A percentile compares a stretch with the other conserved stretches of the same genome.
phyloP scores from a whole-genome alignment of 495 filamentous ascomycete genomes.

The Talaromyces proteolyticus region DNA sequence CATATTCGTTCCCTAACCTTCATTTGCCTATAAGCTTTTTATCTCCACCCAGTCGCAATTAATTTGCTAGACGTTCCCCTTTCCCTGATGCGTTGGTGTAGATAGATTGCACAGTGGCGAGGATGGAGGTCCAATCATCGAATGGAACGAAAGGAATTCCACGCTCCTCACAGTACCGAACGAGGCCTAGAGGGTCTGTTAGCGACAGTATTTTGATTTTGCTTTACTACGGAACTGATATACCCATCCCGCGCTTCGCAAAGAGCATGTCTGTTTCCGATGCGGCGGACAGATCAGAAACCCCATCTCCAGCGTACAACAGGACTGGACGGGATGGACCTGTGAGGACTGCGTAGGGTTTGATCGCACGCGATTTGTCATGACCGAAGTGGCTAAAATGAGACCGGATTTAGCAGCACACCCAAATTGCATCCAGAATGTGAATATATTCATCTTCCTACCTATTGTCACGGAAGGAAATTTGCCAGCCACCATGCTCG shows the following conservation, averaged over 20 bases:
- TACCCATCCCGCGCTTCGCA: conserved; percentile 61
- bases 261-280: conserved; percentile 72
- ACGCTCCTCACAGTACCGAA: conserved; percentile 62
- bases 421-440: background rate
- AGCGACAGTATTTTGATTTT: background rate
- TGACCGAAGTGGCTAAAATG: conserved; percentile 56
- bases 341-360: conserved; percentile 54
- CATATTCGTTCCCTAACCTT: background rate
- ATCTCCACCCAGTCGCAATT: background rate
- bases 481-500: conserved; percentile 63
- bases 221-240: background rate
- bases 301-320: conserved; percentile 75
- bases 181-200: conserved; percentile 33
- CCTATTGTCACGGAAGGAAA: conserved; percentile 66
- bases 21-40: background rate
- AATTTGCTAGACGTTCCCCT: background rate
- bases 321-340: conserved; percentile 57
- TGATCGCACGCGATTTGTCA: conserved; percentile 70
- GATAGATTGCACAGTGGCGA: conserved; percentile 57
- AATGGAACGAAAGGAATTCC: conserved; percentile 66
- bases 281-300: conserved; percentile 71
- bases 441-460: background rate
- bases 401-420: background rate
- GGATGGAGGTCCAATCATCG: conserved; percentile 58
- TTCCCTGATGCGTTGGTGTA: background rate